phyloP scores from a whole-genome alignment of 2,329 filamentous ascomycete genomes.

The Sclerotinia borealis region DNA sequence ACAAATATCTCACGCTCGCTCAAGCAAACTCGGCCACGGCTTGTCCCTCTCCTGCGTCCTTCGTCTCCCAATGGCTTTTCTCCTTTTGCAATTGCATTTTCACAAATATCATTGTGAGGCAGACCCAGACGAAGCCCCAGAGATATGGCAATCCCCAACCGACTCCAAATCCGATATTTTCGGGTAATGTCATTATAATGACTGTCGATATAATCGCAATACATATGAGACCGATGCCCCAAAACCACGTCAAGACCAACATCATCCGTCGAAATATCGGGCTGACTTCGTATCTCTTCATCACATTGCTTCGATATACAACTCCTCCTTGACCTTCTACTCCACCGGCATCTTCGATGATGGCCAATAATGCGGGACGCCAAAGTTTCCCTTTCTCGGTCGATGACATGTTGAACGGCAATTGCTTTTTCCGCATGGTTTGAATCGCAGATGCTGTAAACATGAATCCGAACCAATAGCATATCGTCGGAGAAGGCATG shows the following conservation, averaged over 20 bases:
- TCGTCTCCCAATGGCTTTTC: conserved; percentile 19
- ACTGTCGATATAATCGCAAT: conserved; percentile 24
- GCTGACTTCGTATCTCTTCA: conserved; percentile 27
- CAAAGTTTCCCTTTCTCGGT: conserved; percentile 24
- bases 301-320: conserved; percentile 21
- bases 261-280: conserved; percentile 25
- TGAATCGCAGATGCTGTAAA: conserved; percentile 20
- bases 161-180: conserved; percentile 25
- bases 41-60: conserved; percentile 11
- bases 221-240: conserved; percentile 29
- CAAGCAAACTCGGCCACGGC: conserved; percentile 8
- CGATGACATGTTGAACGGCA: conserved; percentile 29
- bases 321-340: conserved; percentile 27
- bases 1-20: background rate
- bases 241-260: conserved; percentile 24
- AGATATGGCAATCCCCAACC: conserved; percentile 28
- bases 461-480: conserved; percentile 25
- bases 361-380: conserved; percentile 23
- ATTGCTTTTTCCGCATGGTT: conserved; percentile 17
- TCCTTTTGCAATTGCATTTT: conserved; percentile 21
- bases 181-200: conserved; percentile 23
- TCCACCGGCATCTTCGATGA: conserved; percentile 25
- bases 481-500: conserved; percentile 27
- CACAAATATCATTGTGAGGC: conserved; percentile 19
- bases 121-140: conserved; percentile 16